These are phyloP conservation scores for Brettanomyces naardenensis DNA, from an alignment of 805 yeast species.

Conservation along the genomic window DNA sequence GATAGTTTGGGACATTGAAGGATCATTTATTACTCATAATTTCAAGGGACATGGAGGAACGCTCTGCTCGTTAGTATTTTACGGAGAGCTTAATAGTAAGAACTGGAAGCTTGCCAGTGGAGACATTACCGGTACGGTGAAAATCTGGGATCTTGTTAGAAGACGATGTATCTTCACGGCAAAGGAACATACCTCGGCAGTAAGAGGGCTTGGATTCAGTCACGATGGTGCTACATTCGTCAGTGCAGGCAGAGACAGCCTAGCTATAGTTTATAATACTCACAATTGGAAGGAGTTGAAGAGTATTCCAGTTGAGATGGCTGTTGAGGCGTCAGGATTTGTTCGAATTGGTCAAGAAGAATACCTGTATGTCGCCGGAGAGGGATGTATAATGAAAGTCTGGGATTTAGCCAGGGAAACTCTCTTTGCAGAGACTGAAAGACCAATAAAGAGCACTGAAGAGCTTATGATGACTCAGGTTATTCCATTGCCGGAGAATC, in stretches of 20 bases:
- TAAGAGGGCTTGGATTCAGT: slow-evolving; percentile 72
- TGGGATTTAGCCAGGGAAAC: slow-evolving; percentile 50
- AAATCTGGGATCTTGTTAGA: slow-evolving; percentile 60
- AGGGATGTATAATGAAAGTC: slow-evolving; percentile 56
- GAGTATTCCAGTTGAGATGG: slow-evolving; percentile 68
- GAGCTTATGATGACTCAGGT: slow-evolving; percentile 67
- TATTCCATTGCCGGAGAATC: slow-evolving; percentile 20
- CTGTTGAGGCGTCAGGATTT: slow-evolving; percentile 66
- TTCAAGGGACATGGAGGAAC: slow-evolving; percentile 92
- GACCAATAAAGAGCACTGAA: slow-evolving; percentile 55
- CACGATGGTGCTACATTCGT: slow-evolving; percentile 47
- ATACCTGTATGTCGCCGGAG: slow-evolving; percentile 69
- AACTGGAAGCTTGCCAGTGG: slow-evolving; percentile 77
- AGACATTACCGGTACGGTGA: slow-evolving; percentile 49
- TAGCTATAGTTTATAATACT: slow-evolving; percentile 53
- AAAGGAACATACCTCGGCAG: slow-evolving; percentile 74
- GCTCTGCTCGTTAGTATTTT: slow-evolving; percentile 63
- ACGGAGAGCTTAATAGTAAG: slow-evolving; percentile 61
- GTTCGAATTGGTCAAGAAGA: slow-evolving; percentile 23
- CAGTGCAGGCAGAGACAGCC: slow-evolving; percentile 86
- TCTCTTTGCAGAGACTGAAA: slow-evolving; percentile 34
- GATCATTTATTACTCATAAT: slow-evolving; percentile 82
- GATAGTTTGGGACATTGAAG: slow-evolving; percentile 86
- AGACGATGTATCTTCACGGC: slow-evolving; percentile 58
- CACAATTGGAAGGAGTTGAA: slow-evolving; percentile 45